These are phyloP conservation scores for Davidsoniella virescens DNA, from an alignment of 2,329 filamentous ascomycete species.

Conservation along the genomic window DNA sequence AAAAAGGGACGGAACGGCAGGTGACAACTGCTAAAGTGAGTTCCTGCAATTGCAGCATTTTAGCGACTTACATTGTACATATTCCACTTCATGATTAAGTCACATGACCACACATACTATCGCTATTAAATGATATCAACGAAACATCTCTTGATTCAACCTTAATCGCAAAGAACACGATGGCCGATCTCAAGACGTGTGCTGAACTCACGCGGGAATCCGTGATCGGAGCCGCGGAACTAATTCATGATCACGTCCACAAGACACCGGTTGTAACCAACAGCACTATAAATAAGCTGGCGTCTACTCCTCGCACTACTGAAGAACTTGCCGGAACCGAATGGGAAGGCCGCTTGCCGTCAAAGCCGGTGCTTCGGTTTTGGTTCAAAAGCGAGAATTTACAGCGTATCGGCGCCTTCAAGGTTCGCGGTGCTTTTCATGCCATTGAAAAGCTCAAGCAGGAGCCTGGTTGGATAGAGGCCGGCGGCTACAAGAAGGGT, in stretches of 20 bases:
- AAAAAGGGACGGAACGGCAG: too few species aligned
- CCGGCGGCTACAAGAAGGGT: conserved; percentile 43
- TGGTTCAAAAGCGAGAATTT: conserved; percentile 96
- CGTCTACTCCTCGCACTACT: conserved; percentile 49
- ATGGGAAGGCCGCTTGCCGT: conserved; percentile 42
- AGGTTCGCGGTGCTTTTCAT: conserved; percentile 80
- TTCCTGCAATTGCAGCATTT: too few species aligned
- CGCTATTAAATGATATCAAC: too few species aligned
- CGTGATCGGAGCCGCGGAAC: conserved; percentile 52
- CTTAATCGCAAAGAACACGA: conserved; percentile 16
- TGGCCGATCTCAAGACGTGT: conserved; percentile 37
- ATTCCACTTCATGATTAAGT: too few species aligned
- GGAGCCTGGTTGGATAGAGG: conserved; percentile 44
- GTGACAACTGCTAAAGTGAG: too few species aligned
- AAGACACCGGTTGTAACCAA: conserved; percentile 71
- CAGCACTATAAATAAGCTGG: conserved; percentile 54
- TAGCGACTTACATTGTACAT: too few species aligned
- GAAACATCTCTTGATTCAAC: too few species aligned
- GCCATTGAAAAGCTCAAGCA: conserved; percentile 54
- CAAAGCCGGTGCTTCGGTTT: conserved; percentile 51
- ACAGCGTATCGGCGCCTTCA: conserved; percentile 84
- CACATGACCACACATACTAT: too few species aligned
- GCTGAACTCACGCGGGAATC: conserved; percentile 56
- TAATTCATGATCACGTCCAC: conserved; percentile 65
- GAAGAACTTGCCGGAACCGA: conserved; percentile 38